These are phyloP conservation scores for Xylaria sp. DNA, from an alignment of 2,329 filamentous ascomycete species.

Conservation along the genomic window DNA sequence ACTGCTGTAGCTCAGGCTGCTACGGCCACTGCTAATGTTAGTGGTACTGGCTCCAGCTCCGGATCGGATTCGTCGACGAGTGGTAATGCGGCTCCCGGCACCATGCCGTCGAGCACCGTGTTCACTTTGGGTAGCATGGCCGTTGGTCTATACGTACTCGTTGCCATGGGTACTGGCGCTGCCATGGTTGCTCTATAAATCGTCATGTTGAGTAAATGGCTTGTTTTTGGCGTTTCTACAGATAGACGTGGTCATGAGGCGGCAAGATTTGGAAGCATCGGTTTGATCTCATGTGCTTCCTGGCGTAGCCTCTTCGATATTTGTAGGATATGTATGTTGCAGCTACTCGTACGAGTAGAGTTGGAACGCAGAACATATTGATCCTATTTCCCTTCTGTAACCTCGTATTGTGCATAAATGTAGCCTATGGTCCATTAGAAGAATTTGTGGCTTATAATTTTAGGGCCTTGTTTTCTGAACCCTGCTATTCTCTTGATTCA, in stretches of 20 bases:
- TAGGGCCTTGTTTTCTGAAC: too few species aligned
- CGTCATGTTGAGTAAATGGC: neutral
- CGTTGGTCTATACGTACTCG: constrained; percentile 62
- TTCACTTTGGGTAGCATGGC: constrained; percentile 61
- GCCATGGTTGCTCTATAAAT: constrained; percentile 64
- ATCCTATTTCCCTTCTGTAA: neutral
- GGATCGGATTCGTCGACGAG: constrained; percentile 30
- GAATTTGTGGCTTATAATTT: neutral
- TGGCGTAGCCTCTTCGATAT: constrained; percentile 34
- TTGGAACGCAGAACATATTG: constrained; percentile 26
- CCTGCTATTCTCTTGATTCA: neutral
- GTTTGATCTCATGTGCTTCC: constrained; percentile 26
- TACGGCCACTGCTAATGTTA: constrained; percentile 46
- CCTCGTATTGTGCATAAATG: constrained; percentile 13
- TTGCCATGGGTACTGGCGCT: constrained; percentile 64
- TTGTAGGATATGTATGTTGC: constrained; percentile 41
- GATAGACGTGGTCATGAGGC: constrained; percentile 33
- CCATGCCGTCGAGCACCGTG: constrained; percentile 49
- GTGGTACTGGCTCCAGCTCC: constrained; percentile 36
- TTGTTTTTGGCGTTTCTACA: constrained; percentile 22
- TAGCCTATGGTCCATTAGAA: neutral
- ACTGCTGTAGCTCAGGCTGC: constrained; percentile 50
- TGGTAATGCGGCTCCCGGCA: constrained; percentile 50
- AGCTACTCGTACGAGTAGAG: constrained; percentile 31
- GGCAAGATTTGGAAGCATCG: constrained; percentile 19